Conservation (phyloP, 2,329 filamentous ascomycete species). For the Arthroderma sp. region DNA sequence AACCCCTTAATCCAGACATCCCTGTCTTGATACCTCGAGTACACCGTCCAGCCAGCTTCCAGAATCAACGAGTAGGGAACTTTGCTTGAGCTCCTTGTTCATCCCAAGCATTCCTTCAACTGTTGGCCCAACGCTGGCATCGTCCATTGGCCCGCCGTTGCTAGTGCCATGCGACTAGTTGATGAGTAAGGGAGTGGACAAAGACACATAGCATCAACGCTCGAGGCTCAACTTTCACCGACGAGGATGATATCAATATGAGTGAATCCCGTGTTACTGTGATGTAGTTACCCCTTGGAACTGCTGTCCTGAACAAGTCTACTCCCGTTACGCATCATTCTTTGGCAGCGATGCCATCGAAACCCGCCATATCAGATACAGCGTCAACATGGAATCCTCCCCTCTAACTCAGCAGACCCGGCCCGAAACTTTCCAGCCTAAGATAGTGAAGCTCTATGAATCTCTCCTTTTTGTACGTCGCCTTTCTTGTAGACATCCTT, state of each 20-base stretch:
- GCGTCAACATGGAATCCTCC: constrained; percentile 63
- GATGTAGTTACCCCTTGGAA: not conserved
- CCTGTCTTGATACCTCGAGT: no score
- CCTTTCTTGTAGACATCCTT: not conserved
- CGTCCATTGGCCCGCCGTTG: not conserved
- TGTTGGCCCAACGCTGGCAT: not conserved
- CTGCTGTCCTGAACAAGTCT: not conserved
- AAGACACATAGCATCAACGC: not conserved
- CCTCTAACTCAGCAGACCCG: constrained; percentile 85
- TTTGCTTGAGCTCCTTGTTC: no score
- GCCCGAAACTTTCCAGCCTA: constrained; percentile 83
- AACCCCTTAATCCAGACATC: no score
- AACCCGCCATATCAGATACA: not conserved
- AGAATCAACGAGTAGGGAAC: no score
- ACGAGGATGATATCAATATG: not conserved
- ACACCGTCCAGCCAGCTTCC: no score
- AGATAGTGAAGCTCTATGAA: constrained; percentile 84
- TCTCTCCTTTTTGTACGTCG: constrained; percentile 54
- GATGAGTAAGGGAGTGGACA: not conserved
- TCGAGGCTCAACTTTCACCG: not conserved
- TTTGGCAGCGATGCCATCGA: not conserved
- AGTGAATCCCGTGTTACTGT: not conserved
- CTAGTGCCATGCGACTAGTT: not conserved
- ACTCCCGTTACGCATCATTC: not conserved
- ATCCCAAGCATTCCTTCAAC: no score